A percentile compares a stretch with the other conserved stretches of the same genome.
phyloP scores from a whole-genome alignment of 192 early-diverging fungal genomes.

The Coemansia furcata region DNA sequence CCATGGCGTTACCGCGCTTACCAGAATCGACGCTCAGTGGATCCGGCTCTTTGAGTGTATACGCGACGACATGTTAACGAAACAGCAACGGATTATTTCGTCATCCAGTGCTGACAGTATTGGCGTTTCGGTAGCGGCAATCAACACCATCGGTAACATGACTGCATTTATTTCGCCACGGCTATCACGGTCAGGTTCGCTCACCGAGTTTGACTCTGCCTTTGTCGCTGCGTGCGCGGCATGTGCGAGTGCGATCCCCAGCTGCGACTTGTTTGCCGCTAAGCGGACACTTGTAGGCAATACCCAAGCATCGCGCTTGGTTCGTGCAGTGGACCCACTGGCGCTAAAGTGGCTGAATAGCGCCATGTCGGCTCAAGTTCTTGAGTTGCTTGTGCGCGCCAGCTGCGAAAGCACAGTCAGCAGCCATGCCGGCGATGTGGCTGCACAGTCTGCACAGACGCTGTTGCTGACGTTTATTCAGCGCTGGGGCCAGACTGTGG shows the following conservation, averaged over 20 bases:
- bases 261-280: conserved; percentile 28
- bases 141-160: conserved; percentile 44
- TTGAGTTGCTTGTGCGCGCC: conserved; percentile 31
- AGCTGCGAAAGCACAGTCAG: conserved; percentile 15
- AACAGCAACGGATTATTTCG: neutral
- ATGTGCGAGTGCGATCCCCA: conserved; percentile 28
- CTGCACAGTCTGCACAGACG: conserved; percentile 19
- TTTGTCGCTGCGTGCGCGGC: conserved; percentile 37
- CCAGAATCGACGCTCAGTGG: conserved; percentile 25
- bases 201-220: conserved; percentile 6
- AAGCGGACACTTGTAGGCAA: neutral
- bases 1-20: conserved; percentile 23
- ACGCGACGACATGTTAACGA: conserved; percentile 5
- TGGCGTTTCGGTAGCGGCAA: conserved; percentile 20
- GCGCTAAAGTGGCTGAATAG: conserved; percentile 43
- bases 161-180: conserved; percentile 40
- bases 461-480: conserved; percentile 43
- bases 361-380: conserved; percentile 22
- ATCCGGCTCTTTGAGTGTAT: neutral
- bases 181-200: conserved; percentile 12
- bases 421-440: neutral
- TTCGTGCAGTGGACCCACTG: conserved; percentile 12
- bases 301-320: conserved; percentile 5
- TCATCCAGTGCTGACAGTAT: neutral
- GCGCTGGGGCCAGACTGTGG: conserved; percentile 36